phyloP scores from a whole-genome alignment of 2,329 filamentous ascomycete genomes.

The Pestalotiopsis sp. region DNA sequence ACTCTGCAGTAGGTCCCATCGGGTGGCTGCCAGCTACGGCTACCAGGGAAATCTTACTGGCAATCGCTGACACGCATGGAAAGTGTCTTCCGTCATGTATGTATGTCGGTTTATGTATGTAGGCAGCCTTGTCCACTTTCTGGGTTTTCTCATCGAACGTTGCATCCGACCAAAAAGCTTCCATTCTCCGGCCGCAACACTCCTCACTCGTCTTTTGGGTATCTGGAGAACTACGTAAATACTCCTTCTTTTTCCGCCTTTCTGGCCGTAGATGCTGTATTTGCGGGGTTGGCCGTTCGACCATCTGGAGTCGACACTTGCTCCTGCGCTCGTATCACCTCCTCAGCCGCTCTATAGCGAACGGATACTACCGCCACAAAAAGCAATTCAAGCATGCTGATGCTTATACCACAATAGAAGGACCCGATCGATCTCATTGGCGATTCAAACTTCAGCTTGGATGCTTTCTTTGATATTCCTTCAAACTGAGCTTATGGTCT shows the following conservation, averaged over 20 bases:
- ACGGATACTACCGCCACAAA: not conserved
- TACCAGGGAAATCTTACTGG: not conserved
- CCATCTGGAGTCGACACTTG: not conserved
- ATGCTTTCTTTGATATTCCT: not conserved
- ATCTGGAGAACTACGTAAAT: not conserved
- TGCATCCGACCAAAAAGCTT: not conserved
- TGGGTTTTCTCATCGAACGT: not conserved
- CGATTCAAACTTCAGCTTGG: not conserved
- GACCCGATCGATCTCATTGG: not conserved
- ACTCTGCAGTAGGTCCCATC: not conserved
- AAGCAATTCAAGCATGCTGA: not conserved
- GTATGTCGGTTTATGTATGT: not conserved
- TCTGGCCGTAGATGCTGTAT: not conserved
- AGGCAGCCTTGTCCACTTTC: not conserved
- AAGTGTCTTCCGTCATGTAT: slow-evolving; percentile 3
- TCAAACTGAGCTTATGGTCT: not conserved
- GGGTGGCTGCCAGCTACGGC: not conserved
- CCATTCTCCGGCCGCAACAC: not conserved
- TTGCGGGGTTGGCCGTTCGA: not conserved
- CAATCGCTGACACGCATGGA: not conserved
- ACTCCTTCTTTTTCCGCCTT: not conserved
- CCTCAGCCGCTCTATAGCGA: not conserved
- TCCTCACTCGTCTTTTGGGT: not conserved
- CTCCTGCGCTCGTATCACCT: not conserved
- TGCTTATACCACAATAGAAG: not conserved